Conservation (phyloP, 2,329 filamentous ascomycete genomes). For the Erysiphe pulchra region DNA sequence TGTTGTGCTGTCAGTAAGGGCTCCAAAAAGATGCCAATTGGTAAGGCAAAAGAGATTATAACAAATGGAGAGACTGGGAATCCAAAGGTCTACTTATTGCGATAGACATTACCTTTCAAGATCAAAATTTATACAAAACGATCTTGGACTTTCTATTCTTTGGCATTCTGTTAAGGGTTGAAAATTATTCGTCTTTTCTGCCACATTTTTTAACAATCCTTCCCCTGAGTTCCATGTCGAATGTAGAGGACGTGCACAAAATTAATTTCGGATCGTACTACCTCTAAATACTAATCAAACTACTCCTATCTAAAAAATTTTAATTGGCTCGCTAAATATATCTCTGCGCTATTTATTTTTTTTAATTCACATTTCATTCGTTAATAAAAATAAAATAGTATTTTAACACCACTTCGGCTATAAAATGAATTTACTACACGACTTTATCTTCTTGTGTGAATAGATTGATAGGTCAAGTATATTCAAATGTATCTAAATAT, state of each 20-base stretch:
- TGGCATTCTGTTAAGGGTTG: neutral
- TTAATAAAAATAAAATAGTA: neutral
- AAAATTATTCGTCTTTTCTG: neutral
- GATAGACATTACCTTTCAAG: neutral
- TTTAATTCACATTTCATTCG: neutral
- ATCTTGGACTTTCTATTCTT: neutral
- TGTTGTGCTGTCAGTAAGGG: neutral
- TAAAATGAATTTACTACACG: too few relatives aligned
- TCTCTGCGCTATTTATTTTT: neutral
- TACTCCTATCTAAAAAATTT: neutral
- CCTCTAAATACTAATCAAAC: neutral
- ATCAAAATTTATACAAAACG: neutral
- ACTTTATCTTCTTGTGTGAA: too few relatives aligned
- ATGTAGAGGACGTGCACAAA: neutral
- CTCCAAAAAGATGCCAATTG: neutral
- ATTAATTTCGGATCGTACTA: too few relatives aligned
- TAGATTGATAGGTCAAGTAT: too few relatives aligned
- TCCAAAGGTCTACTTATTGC: neutral
- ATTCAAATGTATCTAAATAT: too few relatives aligned
- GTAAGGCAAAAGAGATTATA: neutral
- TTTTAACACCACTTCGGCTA: neutral
- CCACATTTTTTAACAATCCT: neutral
- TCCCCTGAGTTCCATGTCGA: neutral
- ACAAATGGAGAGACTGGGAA: neutral
- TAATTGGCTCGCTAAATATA: neutral